A percentile compares a stretch with the other conserved stretches of the same genome.
phyloP scores from a whole-genome alignment of 805 yeast genomes.

The Lachancea waltii region DNA sequence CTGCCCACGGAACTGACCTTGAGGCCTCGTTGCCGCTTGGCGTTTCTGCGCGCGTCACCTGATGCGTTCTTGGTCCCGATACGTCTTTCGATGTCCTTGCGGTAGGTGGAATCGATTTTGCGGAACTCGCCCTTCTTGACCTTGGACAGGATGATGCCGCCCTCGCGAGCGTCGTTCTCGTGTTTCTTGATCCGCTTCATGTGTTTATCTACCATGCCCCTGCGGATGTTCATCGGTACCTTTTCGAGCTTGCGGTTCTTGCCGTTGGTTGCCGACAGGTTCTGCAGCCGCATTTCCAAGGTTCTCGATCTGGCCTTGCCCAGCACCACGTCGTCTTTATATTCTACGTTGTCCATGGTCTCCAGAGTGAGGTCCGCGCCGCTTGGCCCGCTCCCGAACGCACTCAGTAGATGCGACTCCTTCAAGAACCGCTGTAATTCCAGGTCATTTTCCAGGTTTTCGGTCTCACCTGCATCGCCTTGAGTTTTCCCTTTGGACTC shows the following conservation, averaged over 20 bases:
- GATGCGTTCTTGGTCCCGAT: constrained; percentile 47
- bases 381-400: constrained; percentile 34
- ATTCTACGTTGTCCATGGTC: constrained; percentile 41
- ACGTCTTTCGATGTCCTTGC: constrained; percentile 34
- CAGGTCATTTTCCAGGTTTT: constrained; percentile 62
- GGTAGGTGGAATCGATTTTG: constrained; percentile 43
- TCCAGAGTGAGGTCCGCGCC: constrained; percentile 65
- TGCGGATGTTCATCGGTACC: constrained; percentile 84
- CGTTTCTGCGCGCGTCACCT: constrained; percentile 36
- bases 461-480: constrained; percentile 36
- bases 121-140: constrained; percentile 62
- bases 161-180: constrained; percentile 78
- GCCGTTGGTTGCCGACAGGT: constrained; percentile 42
- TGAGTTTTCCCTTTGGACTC: constrained; percentile 20
- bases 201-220: constrained; percentile 67
- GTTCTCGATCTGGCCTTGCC: constrained; percentile 68
- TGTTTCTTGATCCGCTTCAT: constrained; percentile 45
- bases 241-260: constrained; percentile 46
- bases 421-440: constrained; percentile 61
- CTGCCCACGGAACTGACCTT: constrained; percentile 70
- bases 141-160: constrained; percentile 81
- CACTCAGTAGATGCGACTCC: constrained; percentile 60
- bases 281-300: constrained; percentile 49
- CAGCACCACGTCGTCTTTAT: constrained; percentile 44
- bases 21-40: constrained; percentile 66